phyloP scores from a whole-genome alignment of 352 stramenopile species.

The Peronosclerospora sorghi region DNA sequence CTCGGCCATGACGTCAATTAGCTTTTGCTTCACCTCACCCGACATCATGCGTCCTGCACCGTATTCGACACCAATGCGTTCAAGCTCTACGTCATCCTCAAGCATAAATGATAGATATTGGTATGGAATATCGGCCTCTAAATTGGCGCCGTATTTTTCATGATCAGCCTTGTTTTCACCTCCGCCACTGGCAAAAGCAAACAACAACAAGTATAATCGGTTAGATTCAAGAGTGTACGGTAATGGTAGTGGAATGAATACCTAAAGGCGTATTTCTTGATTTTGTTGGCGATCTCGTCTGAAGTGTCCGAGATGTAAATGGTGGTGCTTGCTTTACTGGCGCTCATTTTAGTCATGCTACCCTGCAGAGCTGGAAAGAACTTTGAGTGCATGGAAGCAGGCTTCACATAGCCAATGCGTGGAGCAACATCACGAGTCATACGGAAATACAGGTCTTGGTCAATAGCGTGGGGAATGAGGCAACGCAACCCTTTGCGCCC shows the following conservation, averaged over 20 bases:
- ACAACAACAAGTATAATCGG: too few species aligned
- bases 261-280: constrained; percentile 85
- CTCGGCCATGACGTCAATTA: constrained; percentile 89
- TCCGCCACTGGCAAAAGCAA: constrained; percentile 82
- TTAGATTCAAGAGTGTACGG: too few species aligned
- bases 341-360: constrained; percentile 97
- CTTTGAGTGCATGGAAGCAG: constrained; percentile 98
- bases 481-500: constrained; percentile 89
- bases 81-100: constrained; percentile 96
- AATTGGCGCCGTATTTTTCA: constrained; percentile 95
- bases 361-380: constrained; percentile 99
- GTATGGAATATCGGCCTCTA: constrained; percentile 97
- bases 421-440: constrained; percentile 98
- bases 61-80: constrained; percentile 92
- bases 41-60: constrained; percentile 92
- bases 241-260: constrained; percentile 8
- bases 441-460: constrained; percentile 98
- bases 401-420: constrained; percentile 93
- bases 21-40: constrained; percentile 94
- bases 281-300: constrained; percentile 91
- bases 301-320: constrained; percentile 99
- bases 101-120: constrained; percentile 99
- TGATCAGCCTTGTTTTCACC: constrained; percentile 98
- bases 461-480: constrained; percentile 99
- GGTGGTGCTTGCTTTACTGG: constrained; percentile 91